These are phyloP conservation scores for Hydnum rufescens DNA, from an alignment of 768 basidiomycete genomes.

Conservation along the genomic window DNA sequence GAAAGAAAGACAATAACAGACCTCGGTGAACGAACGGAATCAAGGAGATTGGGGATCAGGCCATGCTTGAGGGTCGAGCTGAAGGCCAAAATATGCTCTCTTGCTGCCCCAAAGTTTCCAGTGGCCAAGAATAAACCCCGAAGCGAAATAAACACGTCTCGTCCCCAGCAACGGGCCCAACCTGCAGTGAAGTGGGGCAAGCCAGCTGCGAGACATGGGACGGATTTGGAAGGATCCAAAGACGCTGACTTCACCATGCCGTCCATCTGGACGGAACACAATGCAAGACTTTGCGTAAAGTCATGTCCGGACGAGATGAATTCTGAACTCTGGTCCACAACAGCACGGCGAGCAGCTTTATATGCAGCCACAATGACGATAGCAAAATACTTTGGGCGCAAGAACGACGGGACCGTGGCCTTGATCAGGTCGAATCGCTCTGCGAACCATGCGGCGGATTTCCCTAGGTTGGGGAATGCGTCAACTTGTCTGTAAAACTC, in stretches of 20 bases:
- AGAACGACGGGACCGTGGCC: conserved; percentile 52
- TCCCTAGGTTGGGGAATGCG: conserved; percentile 43
- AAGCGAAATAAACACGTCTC: conserved; percentile 84
- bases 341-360: conserved; percentile 69
- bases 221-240: conserved; percentile 45
- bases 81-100: conserved; percentile 79
- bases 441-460: conserved; percentile 67
- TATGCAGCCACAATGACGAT: conserved; percentile 79
- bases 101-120: conserved; percentile 70
- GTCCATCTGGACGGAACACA: conserved; percentile 78
- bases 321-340: conserved; percentile 73
- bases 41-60: conserved; percentile 85
- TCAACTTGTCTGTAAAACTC: conserved; percentile 23
- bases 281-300: conserved; percentile 78
- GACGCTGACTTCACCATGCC: conserved; percentile 83
- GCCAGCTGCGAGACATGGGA: conserved; percentile 81
- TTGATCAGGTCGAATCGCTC: conserved; percentile 75
- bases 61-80: conserved; percentile 89
- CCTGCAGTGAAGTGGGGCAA: conserved; percentile 81
- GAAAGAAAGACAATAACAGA: conserved; percentile 18
- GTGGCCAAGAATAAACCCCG: conserved; percentile 88
- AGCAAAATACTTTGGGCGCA: conserved; percentile 93
- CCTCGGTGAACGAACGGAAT: conserved; percentile 72
- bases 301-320: conserved; percentile 69
- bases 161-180: conserved; percentile 96